phyloP scores from a whole-genome alignment of 371 early-diverging fungal genomes.

The Circinella minor region DNA sequence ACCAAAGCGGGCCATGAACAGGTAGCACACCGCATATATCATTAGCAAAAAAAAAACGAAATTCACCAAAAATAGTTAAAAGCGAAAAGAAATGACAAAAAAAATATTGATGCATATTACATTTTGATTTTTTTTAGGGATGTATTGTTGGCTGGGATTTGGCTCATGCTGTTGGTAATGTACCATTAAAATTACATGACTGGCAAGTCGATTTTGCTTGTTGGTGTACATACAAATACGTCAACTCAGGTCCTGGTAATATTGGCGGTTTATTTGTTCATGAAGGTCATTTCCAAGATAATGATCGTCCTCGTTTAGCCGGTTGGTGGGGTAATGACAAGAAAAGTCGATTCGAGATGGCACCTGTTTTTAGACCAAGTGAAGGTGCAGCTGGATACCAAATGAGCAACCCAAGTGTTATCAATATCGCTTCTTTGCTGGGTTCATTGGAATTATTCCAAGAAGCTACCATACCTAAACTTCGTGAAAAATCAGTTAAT shows the following conservation, averaged over 20 bases:
- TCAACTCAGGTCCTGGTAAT: conserved; percentile 95
- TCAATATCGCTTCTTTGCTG: conserved; percentile 72
- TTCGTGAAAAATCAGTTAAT: conserved; percentile 75
- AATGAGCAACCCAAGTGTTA: conserved; percentile 88
- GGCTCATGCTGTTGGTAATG: conserved; percentile 96
- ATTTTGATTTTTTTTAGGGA: conserved; percentile 51
- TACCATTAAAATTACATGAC: conserved; percentile 86
- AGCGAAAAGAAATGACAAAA: not conserved
- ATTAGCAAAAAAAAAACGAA: not conserved
- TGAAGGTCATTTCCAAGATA: conserved; percentile 67
- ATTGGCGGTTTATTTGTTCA: conserved; percentile 92
- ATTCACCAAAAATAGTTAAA: not conserved
- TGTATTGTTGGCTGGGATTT: conserved; percentile 95
- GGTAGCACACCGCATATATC: conserved; percentile 40
- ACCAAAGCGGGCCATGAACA: conserved; percentile 82
- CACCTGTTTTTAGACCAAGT: conserved; percentile 70
- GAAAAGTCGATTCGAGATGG: conserved; percentile 81
- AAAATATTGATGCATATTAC: not conserved
- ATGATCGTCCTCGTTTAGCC: conserved; percentile 62
- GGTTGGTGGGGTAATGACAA: conserved; percentile 97
- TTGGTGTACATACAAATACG: conserved; percentile 98
- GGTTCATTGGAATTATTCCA: conserved; percentile 84
- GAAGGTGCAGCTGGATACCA: conserved; percentile 88
- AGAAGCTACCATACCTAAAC: conserved; percentile 65
- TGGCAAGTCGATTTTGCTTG: conserved; percentile 98